Conservation (phyloP, 768 basidiomycete genomes). For the Russula virescens region DNA sequence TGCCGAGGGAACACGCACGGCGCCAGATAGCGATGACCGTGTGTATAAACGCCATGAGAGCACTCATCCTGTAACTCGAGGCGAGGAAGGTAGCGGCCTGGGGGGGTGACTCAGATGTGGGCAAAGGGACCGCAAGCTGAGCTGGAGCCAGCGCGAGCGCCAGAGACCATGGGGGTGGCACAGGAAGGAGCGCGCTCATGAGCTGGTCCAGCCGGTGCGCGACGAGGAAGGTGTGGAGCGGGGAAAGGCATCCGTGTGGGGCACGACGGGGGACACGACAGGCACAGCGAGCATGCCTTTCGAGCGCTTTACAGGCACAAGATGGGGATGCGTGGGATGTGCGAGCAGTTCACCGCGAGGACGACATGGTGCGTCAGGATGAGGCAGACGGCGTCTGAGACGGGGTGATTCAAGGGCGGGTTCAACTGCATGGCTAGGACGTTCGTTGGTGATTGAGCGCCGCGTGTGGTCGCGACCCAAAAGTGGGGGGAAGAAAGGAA, state of each 20-base stretch:
- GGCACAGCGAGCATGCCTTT: slow-evolving; percentile 40
- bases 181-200: slow-evolving; percentile 57
- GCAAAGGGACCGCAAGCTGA: slow-evolving; percentile 21
- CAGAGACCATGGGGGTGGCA: slow-evolving; percentile 32
- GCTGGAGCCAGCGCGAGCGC: slow-evolving; percentile 4
- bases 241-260: slow-evolving; percentile 63
- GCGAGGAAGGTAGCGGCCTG: too few species aligned
- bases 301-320: slow-evolving; percentile 24
- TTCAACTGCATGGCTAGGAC: too few species aligned
- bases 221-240: slow-evolving; percentile 65
- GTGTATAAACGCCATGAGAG: too few species aligned
- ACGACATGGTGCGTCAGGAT: slow-evolving; percentile 60
- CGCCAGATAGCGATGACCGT: too few species aligned
- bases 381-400: slow-evolving; percentile 43
- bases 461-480: too few species aligned
- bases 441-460: too few species aligned
- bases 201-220: slow-evolving; percentile 52
- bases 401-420: too few species aligned
- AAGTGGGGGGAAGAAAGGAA: too few species aligned
- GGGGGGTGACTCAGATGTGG: too few species aligned
- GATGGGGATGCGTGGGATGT: slow-evolving; percentile 46
- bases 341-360: slow-evolving; percentile 54
- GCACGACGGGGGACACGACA: slow-evolving; percentile 62
- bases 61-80: too few species aligned
- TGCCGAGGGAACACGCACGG: slow-evolving; percentile 63